Conservation (phyloP, 441 rosid genomes). For the Manihot esculenta region DNA sequence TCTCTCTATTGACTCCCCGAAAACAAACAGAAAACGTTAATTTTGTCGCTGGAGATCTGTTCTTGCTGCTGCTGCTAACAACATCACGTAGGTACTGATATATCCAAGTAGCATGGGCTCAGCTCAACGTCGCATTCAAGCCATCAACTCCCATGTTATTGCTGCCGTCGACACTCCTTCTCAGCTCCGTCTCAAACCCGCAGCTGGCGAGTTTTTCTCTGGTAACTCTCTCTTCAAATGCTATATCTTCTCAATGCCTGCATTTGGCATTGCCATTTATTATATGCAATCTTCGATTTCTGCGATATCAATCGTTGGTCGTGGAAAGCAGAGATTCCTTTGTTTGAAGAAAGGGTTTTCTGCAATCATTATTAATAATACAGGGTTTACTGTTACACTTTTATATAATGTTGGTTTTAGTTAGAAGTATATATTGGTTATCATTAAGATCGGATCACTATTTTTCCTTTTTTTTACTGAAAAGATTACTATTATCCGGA, state of each 20-base stretch:
- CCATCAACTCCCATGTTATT: constrained; percentile 67
- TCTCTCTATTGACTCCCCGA: constrained; percentile 4
- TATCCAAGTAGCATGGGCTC: constrained; percentile 21
- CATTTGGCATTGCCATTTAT: too few relatives aligned
- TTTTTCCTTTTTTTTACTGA: neutral
- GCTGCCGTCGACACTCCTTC: constrained; percentile 45
- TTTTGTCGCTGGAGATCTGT: neutral
- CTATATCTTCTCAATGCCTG: too few relatives aligned
- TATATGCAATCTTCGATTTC: too few relatives aligned
- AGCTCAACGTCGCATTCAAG: constrained; percentile 70
- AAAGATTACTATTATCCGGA: neutral
- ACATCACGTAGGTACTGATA: neutral
- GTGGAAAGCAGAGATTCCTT: too few relatives aligned
- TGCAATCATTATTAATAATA: too few relatives aligned
- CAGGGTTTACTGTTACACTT: too few relatives aligned
- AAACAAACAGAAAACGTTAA: constrained; percentile 26
- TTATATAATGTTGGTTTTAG: too few relatives aligned
- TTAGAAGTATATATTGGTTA: neutral
- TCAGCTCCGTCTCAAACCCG: constrained; percentile 47
- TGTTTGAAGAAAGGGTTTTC: too few relatives aligned
- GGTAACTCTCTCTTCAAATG: constrained; percentile 48
- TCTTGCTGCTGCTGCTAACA: too few relatives aligned
- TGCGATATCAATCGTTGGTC: too few relatives aligned
- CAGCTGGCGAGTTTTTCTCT: constrained; percentile 73
- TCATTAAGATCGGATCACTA: neutral